A percentile compares a stretch with the other conserved stretches of the same genome.
These are phyloP conservation scores for Lachancea thermotolerans DNA, from an alignment of 805 yeast genomes.

Conservation along the genomic window DNA sequence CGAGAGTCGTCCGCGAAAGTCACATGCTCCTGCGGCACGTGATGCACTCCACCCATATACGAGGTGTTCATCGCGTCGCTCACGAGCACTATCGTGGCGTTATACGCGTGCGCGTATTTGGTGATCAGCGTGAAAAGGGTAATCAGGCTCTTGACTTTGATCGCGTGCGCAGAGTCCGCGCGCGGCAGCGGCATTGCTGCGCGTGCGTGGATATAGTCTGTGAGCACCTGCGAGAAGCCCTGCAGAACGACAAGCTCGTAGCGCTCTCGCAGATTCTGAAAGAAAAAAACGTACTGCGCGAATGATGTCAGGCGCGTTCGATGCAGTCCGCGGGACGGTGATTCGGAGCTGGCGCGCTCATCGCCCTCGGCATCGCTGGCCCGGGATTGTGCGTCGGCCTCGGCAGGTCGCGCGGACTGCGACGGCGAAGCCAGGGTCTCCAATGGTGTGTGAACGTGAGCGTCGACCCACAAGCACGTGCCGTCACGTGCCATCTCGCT, in stretches of 20 bases:
- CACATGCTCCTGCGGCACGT: slow-evolving; percentile 10
- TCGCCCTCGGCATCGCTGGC: too few relatives aligned
- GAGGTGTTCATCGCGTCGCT: slow-evolving; percentile 30
- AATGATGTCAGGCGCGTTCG: slow-evolving; percentile 18
- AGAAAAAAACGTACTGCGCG: slow-evolving; percentile 22
- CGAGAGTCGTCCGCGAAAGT: slow-evolving; percentile 14
- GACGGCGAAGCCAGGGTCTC: background rate
- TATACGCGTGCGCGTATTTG: slow-evolving; percentile 20
- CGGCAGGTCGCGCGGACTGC: background rate
- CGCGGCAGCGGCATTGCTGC: background rate
- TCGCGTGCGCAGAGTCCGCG: slow-evolving; percentile 18
- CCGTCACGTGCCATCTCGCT: slow-evolving; percentile 13
- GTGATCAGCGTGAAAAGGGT: slow-evolving; percentile 24
- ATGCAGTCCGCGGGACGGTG: background rate
- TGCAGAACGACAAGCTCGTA: slow-evolving; percentile 24
- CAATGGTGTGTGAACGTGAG: slow-evolving; percentile 14
- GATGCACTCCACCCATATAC: slow-evolving; percentile 12
- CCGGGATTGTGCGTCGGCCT: too few relatives aligned
- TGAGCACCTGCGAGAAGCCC: slow-evolving; percentile 28
- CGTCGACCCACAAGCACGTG: slow-evolving; percentile 26
- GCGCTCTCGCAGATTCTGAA: slow-evolving; percentile 13
- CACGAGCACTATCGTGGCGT: slow-evolving; percentile 21
- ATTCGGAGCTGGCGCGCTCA: too few relatives aligned
- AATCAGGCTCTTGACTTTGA: slow-evolving; percentile 24
- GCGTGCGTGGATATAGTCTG: slow-evolving; percentile 16